Conservation (phyloP, 2,329 filamentous ascomycete genomes). For the Zalaria obscura region DNA sequence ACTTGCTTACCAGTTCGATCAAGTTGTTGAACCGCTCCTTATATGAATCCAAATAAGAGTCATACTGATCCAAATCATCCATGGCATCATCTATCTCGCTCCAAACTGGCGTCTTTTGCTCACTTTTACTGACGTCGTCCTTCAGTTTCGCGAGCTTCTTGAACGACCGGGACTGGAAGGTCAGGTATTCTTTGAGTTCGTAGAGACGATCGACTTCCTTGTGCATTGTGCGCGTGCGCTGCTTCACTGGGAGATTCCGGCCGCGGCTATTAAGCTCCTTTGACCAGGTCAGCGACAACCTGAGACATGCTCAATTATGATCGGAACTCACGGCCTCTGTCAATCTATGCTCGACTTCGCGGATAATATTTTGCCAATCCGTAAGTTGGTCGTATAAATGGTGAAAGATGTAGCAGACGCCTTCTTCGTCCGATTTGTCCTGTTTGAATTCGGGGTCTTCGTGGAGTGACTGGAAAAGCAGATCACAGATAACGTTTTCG, state of each 20-base stretch:
- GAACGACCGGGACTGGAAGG: constrained; percentile 19
- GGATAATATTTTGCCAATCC: constrained; percentile 24
- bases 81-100: constrained; percentile 20
- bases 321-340: constrained; percentile 13
- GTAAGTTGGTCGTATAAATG: constrained; percentile 19
- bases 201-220: constrained; percentile 20
- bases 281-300: constrained; percentile 1
- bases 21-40: constrained; percentile 24
- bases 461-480: constrained; percentile 19
- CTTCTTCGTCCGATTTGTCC: constrained; percentile 19
- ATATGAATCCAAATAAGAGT: constrained; percentile 17
- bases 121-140: constrained; percentile 12
- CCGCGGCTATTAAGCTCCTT: constrained; percentile 18
- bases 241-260: constrained; percentile 19
- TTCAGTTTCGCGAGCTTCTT: constrained; percentile 21
- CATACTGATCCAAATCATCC: constrained; percentile 21
- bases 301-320: background rate
- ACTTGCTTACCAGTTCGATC: constrained; percentile 15
- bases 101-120: constrained; percentile 19
- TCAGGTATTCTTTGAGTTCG: constrained; percentile 20
- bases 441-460: constrained; percentile 17
- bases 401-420: constrained; percentile 21
- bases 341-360: constrained; percentile 17
- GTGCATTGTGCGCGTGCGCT: constrained; percentile 17
- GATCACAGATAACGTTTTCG: constrained; percentile 17